Conservation (phyloP, 169 alveolate species). For the Eimeria maxima region DNA sequence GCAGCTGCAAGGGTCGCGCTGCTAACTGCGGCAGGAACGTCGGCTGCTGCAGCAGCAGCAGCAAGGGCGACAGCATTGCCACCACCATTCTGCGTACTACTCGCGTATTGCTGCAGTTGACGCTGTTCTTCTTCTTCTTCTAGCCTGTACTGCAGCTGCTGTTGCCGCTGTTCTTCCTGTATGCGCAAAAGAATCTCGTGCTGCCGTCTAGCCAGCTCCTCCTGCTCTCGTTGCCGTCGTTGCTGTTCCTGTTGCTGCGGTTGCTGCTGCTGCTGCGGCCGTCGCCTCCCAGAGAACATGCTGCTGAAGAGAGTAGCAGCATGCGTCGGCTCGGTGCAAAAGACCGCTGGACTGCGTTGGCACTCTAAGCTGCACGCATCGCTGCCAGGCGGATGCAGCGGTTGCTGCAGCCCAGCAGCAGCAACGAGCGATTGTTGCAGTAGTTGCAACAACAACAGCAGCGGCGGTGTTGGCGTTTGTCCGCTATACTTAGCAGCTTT, state of each 20-base stretch:
- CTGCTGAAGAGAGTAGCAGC: conserved; percentile 44
- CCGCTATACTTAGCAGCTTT: neutral
- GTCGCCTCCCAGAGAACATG: conserved; percentile 36
- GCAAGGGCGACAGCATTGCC: conserved; percentile 21
- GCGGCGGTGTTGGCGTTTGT: neutral
- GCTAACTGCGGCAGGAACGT: neutral
- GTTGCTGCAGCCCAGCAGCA: conserved; percentile 4
- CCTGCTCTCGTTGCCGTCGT: conserved; percentile 11
- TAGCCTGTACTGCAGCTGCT: conserved; percentile 20
- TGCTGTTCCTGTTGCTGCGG: conserved; percentile 32
- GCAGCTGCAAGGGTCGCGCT: conserved; percentile 17
- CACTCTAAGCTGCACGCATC: neutral
- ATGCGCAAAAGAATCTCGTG: conserved; percentile 33
- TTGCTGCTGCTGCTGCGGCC: conserved; percentile 45
- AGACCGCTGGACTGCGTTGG: neutral
- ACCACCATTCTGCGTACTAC: neutral
- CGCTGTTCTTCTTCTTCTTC: conserved; percentile 43
- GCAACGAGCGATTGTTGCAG: conserved; percentile 4
- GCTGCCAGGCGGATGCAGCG: neutral
- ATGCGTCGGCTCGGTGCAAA: neutral
- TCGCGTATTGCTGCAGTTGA: conserved; percentile 34
- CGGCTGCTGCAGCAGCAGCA: conserved; percentile 51
- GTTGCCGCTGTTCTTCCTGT: conserved; percentile 47
- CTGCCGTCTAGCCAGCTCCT: conserved; percentile 56
- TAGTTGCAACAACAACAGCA: conserved; percentile 21